Evolutionary conservation across 169 alveolate species (phyloP).

Genomic region (Sarcocystis neurona): DNA sequence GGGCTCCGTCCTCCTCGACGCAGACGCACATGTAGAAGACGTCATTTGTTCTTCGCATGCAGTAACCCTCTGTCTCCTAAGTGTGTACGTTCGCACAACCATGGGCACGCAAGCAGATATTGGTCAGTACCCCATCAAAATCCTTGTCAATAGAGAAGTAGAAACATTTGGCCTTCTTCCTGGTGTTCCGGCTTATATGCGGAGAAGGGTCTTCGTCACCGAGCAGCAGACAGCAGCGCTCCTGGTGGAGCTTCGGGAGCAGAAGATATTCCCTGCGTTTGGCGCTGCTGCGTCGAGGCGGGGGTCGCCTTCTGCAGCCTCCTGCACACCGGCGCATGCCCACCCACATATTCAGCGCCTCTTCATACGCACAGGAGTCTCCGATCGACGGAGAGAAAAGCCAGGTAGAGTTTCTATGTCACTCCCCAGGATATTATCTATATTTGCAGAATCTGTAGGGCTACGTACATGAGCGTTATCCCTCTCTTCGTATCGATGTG

Average conservation of each 20-base stretch:
- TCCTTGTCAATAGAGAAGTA: slow-evolving; percentile 51
- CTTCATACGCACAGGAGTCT: too few relatives aligned
- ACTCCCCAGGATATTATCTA: neutral
- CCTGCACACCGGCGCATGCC: neutral
- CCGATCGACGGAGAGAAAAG: neutral
- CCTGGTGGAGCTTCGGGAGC: slow-evolving; percentile 57
- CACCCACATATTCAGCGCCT: too few relatives aligned
- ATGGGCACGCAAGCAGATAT: neutral
- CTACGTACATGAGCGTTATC: too few relatives aligned
- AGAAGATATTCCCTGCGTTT: neutral
- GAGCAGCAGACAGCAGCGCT: slow-evolving; percentile 52
- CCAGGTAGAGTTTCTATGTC: neutral
- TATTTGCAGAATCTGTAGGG: neutral
- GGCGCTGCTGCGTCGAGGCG: neutral
- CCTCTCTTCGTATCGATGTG: too few relatives aligned
- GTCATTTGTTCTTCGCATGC: neutral
- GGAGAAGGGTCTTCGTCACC: neutral
- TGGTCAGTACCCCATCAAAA: slow-evolving; percentile 45
- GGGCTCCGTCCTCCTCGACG: neutral
- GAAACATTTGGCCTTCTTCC: slow-evolving; percentile 46
- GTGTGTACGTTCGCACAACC: neutral
- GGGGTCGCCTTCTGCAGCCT: neutral
- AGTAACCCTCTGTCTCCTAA: neutral
- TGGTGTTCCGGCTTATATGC: slow-evolving; percentile 38
- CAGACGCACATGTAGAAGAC: neutral